phyloP scores from a whole-genome alignment of 768 basidiomycete genomes.

The Imleria badia region DNA sequence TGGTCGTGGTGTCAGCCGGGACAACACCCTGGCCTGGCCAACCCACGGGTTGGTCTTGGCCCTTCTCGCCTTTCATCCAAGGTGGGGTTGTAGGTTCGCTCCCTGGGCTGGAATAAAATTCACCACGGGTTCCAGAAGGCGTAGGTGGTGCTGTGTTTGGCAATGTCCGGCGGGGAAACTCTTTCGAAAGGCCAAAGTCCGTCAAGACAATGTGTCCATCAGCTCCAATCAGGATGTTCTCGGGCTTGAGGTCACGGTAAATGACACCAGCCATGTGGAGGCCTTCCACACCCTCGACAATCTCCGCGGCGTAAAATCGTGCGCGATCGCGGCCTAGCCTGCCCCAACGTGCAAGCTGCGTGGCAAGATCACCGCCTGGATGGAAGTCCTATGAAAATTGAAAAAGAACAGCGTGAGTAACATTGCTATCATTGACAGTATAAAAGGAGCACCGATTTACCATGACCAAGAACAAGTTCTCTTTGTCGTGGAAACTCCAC shows the following conservation, averaged over 20 bases:
- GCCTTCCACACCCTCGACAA: slow-evolving; percentile 94
- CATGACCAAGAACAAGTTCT: slow-evolving; percentile 97
- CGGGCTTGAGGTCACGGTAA: slow-evolving; percentile 96
- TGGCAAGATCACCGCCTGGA: slow-evolving; percentile 94
- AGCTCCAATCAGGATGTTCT: slow-evolving; percentile 91
- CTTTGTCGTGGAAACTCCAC: slow-evolving; percentile 98
- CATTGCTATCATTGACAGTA: slow-evolving; percentile 3
- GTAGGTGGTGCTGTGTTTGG: slow-evolving; percentile 56
- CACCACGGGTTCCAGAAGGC: slow-evolving; percentile 49
- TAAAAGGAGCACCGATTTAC: slow-evolving; percentile 39
- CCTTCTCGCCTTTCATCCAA: slow-evolving; percentile 73
- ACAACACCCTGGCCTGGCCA: slow-evolving; percentile 58
- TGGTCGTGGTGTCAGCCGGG: slow-evolving; percentile 66
- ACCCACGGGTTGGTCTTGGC: slow-evolving; percentile 49
- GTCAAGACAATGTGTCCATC: slow-evolving; percentile 97
- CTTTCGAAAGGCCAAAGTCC: slow-evolving; percentile 94
- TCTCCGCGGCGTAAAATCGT: slow-evolving; percentile 96
- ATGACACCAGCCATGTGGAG: slow-evolving; percentile 93
- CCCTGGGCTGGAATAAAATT: slow-evolving; percentile 51
- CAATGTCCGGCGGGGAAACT: slow-evolving; percentile 64
- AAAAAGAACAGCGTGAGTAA: slow-evolving; percentile 15
- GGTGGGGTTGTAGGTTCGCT: slow-evolving; percentile 55
- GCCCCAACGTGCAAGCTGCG: slow-evolving; percentile 95
- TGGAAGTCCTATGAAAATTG: slow-evolving; percentile 72
- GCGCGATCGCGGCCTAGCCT: slow-evolving; percentile 90